Percentiles rank a stretch among this genome's conserved stretches.
phyloP scores from a whole-genome alignment of 495 filamentous ascomycete genomes.

The Hypoxylon lienhwacheense region DNA sequence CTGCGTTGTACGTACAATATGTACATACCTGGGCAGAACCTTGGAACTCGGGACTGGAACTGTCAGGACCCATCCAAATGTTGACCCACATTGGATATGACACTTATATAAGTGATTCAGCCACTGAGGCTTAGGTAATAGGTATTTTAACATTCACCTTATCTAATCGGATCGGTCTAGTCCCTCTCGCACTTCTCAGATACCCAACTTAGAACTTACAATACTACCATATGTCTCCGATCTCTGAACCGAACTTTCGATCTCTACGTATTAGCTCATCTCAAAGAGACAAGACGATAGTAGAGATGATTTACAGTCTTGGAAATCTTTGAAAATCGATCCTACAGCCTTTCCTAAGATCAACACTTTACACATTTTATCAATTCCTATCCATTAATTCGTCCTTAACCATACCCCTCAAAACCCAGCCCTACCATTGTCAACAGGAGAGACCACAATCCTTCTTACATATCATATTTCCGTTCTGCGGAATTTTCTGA shows the following conservation, averaged over 20 bases:
- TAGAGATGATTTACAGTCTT: constrained; percentile 11
- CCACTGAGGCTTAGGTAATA: no score
- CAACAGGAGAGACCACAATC: constrained; percentile 4
- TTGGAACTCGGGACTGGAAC: no score
- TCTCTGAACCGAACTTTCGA: constrained; percentile 34
- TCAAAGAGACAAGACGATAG: constrained; percentile 14
- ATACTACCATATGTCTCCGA: constrained; percentile 37
- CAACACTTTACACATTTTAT: constrained; percentile 2
- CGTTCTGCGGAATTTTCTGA: background rate
- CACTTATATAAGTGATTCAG: no score
- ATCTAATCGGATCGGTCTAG: no score
- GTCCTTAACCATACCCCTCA: constrained; percentile 26
- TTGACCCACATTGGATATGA: no score
- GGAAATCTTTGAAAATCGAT: constrained; percentile 14
- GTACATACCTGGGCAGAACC: no score
- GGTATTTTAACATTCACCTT: no score
- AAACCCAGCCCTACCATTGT: constrained; percentile 13
- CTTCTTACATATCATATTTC: constrained; percentile 8
- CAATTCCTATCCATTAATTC: constrained; percentile 8
- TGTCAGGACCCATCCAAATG: no score
- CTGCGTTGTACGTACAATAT: no score
- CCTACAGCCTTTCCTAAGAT: constrained; percentile 25
- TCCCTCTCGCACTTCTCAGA: no score
- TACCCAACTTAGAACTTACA: no score
- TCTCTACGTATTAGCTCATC: constrained; percentile 26